Conservation (phyloP, 2,329 filamentous ascomycete genomes). For the Aspergillus ochraceus region DNA sequence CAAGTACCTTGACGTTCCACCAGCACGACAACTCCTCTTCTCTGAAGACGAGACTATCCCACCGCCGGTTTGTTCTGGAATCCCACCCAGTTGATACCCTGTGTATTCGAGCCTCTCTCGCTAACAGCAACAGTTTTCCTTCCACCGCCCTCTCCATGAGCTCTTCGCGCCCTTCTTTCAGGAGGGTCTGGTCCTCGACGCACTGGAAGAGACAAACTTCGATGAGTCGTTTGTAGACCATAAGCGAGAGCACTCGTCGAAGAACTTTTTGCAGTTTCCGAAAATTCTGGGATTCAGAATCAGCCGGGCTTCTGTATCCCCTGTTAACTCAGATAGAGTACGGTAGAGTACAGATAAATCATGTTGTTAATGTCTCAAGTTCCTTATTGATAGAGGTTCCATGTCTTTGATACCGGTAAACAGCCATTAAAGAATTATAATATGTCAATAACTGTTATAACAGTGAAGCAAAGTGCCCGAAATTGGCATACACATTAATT, state of each 20-base stretch:
- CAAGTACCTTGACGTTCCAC: not conserved
- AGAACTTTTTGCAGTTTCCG: constrained; percentile 40
- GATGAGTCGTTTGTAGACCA: constrained; percentile 30
- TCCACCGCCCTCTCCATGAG: constrained; percentile 49
- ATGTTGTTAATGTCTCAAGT: too few relatives aligned
- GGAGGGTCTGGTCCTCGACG: constrained; percentile 46
- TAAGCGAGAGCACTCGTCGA: constrained; percentile 33
- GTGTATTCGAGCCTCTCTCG: not conserved
- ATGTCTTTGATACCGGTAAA: too few relatives aligned
- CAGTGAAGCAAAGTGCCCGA: too few relatives aligned
- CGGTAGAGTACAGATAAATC: too few relatives aligned
- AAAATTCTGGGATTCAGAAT: constrained; percentile 31
- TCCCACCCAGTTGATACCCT: not conserved
- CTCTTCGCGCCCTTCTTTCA: constrained; percentile 48
- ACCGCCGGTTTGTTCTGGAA: not conserved
- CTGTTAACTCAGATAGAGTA: too few relatives aligned
- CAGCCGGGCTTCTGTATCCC: not conserved
- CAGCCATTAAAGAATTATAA: too few relatives aligned
- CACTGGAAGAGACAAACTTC: constrained; percentile 51
- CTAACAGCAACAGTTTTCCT: constrained; percentile 33
- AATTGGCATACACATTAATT: too few relatives aligned
- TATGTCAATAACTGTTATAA: too few relatives aligned
- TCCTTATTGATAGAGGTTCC: too few relatives aligned
- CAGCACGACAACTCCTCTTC: constrained; percentile 2
- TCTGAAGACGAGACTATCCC: not conserved